Conservation (phyloP, 2,329 filamentous ascomycete species). For the Macrophomina phaseolina region DNA sequence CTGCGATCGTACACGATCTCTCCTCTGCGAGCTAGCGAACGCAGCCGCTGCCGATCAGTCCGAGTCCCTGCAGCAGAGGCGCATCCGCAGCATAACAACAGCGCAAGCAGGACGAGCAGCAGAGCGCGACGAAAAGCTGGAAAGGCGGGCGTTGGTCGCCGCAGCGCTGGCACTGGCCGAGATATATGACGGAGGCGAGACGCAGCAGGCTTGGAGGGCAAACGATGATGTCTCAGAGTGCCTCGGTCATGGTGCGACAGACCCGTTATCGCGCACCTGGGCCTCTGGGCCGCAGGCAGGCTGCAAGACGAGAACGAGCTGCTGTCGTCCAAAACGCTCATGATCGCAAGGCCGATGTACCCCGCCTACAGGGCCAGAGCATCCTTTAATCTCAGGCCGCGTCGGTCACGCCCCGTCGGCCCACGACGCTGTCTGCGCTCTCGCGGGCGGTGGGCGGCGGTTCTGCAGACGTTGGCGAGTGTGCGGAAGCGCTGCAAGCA, state of each 20-base stretch:
- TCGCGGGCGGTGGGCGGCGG: not conserved
- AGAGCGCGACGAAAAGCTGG: not conserved
- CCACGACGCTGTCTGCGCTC: not conserved
- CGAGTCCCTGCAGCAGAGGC: slow-evolving; percentile 26
- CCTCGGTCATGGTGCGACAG: slow-evolving; percentile 27
- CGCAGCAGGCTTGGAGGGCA: slow-evolving; percentile 6
- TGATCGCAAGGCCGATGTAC: slow-evolving; percentile 13
- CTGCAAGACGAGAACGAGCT: slow-evolving; percentile 28
- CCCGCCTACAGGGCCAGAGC: slow-evolving; percentile 19
- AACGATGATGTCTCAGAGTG: slow-evolving; percentile 12
- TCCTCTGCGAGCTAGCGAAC: slow-evolving; percentile 23
- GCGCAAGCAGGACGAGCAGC: slow-evolving; percentile 19
- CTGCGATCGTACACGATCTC: slow-evolving; percentile 25
- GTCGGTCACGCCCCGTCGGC: not conserved
- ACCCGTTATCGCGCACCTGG: slow-evolving; percentile 17
- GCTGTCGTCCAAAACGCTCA: slow-evolving; percentile 14
- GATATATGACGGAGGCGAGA: slow-evolving; percentile 22
- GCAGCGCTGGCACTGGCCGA: not conserved
- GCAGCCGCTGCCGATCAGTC: slow-evolving; percentile 22
- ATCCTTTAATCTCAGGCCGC: slow-evolving; percentile 17
- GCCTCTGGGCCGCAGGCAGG: slow-evolving; percentile 13
- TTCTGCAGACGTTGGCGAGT: not conserved
- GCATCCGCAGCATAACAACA: slow-evolving; percentile 24
- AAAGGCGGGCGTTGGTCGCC: not conserved
- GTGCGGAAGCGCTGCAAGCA: not conserved